phyloP scores from a whole-genome alignment of 208 protist species.

The Trypanosoma conorhini region DNA sequence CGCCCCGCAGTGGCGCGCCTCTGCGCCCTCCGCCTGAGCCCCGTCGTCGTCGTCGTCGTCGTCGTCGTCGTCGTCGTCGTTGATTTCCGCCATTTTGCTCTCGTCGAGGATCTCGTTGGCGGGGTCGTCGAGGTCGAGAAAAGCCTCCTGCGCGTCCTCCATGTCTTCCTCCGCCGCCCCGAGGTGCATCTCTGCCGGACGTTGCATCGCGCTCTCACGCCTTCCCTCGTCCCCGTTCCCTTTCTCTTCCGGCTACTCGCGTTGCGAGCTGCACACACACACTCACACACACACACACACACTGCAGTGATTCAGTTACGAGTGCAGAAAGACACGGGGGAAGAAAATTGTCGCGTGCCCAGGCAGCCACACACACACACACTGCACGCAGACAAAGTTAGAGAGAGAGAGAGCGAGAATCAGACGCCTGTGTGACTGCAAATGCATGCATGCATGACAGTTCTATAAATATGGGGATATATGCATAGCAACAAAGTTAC shows the following conservation, averaged over 20 bases:
- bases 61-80: slow-evolving; percentile 25
- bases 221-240: background rate
- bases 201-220: background rate
- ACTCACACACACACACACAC: background rate
- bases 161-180: slow-evolving; percentile 26
- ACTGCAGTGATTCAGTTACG: background rate
- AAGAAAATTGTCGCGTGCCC: background rate
- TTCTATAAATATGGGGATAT: no score
- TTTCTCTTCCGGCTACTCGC: background rate
- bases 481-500: no score
- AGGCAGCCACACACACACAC: background rate
- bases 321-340: background rate
- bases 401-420: background rate
- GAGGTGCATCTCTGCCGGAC: background rate
- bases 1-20: background rate
- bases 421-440: no score
- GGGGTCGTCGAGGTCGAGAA: slow-evolving; percentile 87
- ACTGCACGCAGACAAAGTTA: background rate
- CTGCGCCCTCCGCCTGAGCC: background rate
- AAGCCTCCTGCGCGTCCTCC: slow-evolving; percentile 67
- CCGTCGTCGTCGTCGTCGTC: background rate
- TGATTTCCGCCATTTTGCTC: slow-evolving; percentile 33
- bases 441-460: background rate
- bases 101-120: slow-evolving; percentile 76
- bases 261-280: background rate